phyloP scores from a whole-genome alignment of 495 filamentous ascomycete species.

The Talaromyces borbonicus region DNA sequence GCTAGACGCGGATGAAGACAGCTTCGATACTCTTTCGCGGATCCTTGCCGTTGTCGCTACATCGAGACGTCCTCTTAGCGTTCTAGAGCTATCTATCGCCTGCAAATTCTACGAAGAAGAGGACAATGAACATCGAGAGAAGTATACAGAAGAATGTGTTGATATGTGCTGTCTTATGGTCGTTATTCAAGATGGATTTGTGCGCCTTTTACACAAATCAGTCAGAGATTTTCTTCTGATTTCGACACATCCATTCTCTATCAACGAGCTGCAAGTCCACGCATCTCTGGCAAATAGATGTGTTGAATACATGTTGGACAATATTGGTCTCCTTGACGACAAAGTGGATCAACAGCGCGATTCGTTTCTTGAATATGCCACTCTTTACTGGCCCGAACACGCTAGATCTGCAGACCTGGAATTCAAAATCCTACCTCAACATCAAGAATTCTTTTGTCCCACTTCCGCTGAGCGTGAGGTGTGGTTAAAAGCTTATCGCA shows the following conservation, averaged over 20 bases:
- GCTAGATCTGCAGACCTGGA: not conserved
- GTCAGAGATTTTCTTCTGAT: constrained; percentile 15
- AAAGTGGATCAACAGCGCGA: not conserved
- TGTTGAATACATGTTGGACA: constrained; percentile 5
- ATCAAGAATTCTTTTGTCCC: not conserved
- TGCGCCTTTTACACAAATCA: constrained; percentile 16
- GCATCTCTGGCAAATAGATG: constrained; percentile 8
- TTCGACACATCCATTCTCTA: not conserved
- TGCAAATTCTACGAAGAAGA: constrained; percentile 11
- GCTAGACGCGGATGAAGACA: constrained; percentile 2
- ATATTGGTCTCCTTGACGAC: constrained; percentile 1
- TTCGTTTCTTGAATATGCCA: constrained; percentile 7
- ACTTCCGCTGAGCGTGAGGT: constrained; percentile 1
- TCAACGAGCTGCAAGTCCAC: constrained; percentile 5
- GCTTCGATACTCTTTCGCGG: not conserved
- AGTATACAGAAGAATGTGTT: constrained; percentile 11
- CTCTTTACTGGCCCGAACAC: constrained; percentile 6
- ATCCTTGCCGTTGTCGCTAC: constrained; percentile 12
- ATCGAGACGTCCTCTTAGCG: constrained; percentile 9
- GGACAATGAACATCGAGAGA: constrained; percentile 5
- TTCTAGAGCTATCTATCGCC: constrained; percentile 9
- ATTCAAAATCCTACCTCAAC: constrained; percentile 3
- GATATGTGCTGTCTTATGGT: constrained; percentile 14
- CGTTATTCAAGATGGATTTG: constrained; percentile 8
- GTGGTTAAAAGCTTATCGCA: constrained; percentile 4